phyloP scores from a whole-genome alignment of 1,284 basidiomycete species.

The Neonothopanus nambi region DNA sequence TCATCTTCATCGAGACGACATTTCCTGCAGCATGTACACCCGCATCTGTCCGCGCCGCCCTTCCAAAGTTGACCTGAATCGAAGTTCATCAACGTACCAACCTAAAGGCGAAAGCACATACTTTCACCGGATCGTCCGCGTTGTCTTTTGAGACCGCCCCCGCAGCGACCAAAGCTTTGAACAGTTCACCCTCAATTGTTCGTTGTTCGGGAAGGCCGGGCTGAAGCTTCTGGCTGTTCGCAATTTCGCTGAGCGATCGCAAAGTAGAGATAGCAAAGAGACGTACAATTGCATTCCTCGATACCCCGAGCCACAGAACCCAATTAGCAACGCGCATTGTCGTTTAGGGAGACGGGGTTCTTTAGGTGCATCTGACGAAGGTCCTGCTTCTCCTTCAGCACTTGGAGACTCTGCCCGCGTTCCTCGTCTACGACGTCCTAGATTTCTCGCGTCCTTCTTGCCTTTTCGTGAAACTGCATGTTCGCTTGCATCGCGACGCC shows the following conservation, averaged over 20 bases:
- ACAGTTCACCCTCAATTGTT: conserved; percentile 93
- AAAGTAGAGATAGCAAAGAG: conserved; percentile 10
- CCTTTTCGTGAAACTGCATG: conserved; percentile 14
- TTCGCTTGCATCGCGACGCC: neutral
- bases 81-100: conserved; percentile 1
- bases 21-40: conserved; percentile 98
- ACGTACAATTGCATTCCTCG: conserved; percentile 95
- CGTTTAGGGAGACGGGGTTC: conserved; percentile 68
- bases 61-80: conserved; percentile 74
- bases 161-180: conserved; percentile 84
- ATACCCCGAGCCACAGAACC: conserved; percentile 82
- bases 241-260: conserved; percentile 6
- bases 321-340: conserved; percentile 71
- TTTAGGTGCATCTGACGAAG: conserved; percentile 28
- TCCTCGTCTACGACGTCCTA: conserved; percentile 34
- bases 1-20: conserved; percentile 89
- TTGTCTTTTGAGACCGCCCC: conserved; percentile 95
- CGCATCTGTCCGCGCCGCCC: conserved; percentile 95
- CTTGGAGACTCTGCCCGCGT: conserved; percentile 10
- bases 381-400: conserved; percentile 19
- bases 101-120: conserved; percentile 24
- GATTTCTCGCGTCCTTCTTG: conserved; percentile 27
- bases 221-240: conserved; percentile 12
- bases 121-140: conserved; percentile 88
- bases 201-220: conserved; percentile 59